These are phyloP conservation scores for Epipyxis sp. DNA, from an alignment of 108 stramenopile species.

Conservation along the genomic window DNA sequence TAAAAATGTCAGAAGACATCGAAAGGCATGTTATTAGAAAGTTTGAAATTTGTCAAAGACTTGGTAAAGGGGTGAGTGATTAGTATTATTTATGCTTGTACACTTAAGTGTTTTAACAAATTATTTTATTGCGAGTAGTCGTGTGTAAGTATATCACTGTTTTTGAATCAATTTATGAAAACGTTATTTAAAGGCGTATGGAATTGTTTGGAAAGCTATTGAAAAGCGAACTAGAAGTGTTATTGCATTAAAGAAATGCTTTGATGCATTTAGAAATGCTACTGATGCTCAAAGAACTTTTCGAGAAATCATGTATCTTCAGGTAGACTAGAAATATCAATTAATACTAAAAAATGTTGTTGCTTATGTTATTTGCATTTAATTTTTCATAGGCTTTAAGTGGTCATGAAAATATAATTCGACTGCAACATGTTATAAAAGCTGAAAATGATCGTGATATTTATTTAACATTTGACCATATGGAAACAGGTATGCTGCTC, in stretches of 20 bases:
- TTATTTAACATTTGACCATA: conserved; percentile 76
- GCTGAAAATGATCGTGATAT: conserved; percentile 77
- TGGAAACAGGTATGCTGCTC: conserved; percentile 50
- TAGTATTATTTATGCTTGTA: no score
- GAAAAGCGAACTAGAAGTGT: conserved; percentile 59
- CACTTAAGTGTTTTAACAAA: no score
- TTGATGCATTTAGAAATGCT: conserved; percentile 72
- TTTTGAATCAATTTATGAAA: no score
- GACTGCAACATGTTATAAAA: conserved; percentile 65
- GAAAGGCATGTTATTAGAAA: conserved; percentile 58
- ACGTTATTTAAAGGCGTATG: conserved; percentile 59
- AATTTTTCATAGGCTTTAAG: conserved; percentile 45
- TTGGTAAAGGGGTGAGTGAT: conserved; percentile 61
- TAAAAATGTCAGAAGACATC: conserved; percentile 59
- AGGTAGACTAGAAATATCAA: conserved; percentile 22
- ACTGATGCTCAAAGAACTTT: conserved; percentile 76
- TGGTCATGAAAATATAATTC: conserved; percentile 75
- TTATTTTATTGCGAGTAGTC: no score
- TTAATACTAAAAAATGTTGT: neutral
- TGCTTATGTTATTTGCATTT: conserved; percentile 8
- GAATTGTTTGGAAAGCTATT: conserved; percentile 75
- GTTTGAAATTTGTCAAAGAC: conserved; percentile 61
- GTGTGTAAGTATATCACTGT: no score
- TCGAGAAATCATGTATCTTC: conserved; percentile 76
- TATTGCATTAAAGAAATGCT: conserved; percentile 80